Evolutionary conservation across 2,329 filamentous ascomycete genomes (phyloP).

Genomic region (Microdochium paspali): DNA sequence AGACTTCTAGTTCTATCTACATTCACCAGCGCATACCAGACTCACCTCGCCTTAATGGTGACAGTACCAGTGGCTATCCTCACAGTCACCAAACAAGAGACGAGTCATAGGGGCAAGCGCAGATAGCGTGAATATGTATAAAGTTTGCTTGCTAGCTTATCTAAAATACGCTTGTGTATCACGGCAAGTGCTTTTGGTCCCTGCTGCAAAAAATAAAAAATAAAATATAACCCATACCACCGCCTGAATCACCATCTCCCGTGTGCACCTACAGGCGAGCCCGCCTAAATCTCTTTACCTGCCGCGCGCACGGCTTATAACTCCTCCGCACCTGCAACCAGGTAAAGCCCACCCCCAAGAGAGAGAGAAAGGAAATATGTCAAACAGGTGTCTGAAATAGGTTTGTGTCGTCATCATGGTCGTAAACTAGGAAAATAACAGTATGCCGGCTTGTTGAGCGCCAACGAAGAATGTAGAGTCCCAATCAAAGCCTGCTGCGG

Average conservation of each 20-base stretch:
- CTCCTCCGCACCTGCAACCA: background rate
- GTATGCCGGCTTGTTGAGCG: conserved; percentile 2
- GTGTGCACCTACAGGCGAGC: conserved; percentile 12
- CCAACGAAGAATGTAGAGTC: background rate
- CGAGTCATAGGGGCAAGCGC: background rate
- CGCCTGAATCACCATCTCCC: conserved; percentile 27
- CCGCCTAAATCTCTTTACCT: background rate
- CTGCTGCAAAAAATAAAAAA: conserved; percentile 19
- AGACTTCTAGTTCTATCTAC: too few species aligned
- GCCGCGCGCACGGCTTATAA: too few species aligned
- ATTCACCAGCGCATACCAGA: too few species aligned
- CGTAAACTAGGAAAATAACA: conserved; percentile 20
- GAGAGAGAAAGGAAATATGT: conserved; percentile 30
- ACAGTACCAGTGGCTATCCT: too few species aligned
- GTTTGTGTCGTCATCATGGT: conserved; percentile 23
- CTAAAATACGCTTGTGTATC: conserved; percentile 21
- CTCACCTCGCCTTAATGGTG: too few species aligned
- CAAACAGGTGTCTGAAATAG: conserved; percentile 17
- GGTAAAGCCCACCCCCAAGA: too few species aligned
- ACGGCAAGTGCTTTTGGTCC: conserved; percentile 28
- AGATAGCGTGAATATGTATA: conserved; percentile 12
- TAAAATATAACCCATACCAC: conserved; percentile 27
- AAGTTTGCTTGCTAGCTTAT: conserved; percentile 16
- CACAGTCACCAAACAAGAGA: background rate
- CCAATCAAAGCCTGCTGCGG: background rate